Evolutionary conservation across 2,329 filamentous ascomycete species (phyloP).

Genomic region (Chrysoporthe puriensis): DNA sequence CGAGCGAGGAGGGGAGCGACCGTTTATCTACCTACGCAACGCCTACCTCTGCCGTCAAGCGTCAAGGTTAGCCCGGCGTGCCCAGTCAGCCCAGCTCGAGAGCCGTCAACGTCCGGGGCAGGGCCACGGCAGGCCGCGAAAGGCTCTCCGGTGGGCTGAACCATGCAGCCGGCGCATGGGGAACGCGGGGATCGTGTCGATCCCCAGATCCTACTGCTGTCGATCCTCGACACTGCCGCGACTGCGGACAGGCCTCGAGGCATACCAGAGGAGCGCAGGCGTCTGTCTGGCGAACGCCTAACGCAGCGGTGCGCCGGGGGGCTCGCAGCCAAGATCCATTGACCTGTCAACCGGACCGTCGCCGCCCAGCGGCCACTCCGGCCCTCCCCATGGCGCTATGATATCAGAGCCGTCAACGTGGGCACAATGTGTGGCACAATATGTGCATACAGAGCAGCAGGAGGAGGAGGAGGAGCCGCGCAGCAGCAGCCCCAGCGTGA

Average conservation of each 20-base stretch:
- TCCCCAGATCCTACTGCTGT: slow-evolving; percentile 6
- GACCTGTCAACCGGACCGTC: neutral
- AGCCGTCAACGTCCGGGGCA: neutral
- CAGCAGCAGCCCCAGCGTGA: neutral
- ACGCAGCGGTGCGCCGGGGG: neutral
- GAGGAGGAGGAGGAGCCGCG: no score
- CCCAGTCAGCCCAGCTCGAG: neutral
- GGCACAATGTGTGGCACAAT: neutral
- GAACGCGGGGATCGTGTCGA: slow-evolving; percentile 1
- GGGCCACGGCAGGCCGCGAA: neutral
- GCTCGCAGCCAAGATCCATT: neutral
- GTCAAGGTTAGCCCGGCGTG: neutral
- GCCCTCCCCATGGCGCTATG: neutral
- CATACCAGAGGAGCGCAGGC: neutral
- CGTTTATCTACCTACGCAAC: neutral
- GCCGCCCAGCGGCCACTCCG: neutral
- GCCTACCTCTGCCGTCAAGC: neutral
- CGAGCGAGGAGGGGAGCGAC: neutral
- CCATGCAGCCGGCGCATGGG: neutral
- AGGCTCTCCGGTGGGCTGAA: neutral
- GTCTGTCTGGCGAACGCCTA: neutral
- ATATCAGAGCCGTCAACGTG: neutral
- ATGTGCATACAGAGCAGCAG: no score
- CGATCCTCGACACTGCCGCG: neutral
- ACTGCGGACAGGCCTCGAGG: neutral